Conservation (phyloP, 106 monocot species). For the Allium fistulosum region DNA sequence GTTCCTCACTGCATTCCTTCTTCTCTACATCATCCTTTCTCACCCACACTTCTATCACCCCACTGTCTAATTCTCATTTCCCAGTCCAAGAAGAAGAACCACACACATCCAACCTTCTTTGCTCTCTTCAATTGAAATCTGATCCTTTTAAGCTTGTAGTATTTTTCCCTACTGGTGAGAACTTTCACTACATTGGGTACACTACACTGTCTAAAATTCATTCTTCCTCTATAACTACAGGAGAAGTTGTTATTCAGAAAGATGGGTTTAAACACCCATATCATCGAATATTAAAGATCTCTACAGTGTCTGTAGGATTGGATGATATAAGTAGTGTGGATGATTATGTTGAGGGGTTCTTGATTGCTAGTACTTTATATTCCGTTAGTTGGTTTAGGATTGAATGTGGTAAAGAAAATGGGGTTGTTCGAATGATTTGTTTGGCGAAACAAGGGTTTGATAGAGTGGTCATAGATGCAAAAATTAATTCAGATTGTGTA, state of each 20-base stretch:
- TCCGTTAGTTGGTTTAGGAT: conserved; percentile 78
- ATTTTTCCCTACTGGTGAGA: conserved; percentile 66
- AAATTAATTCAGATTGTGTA: conserved; percentile 52
- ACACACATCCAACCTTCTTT: conserved; percentile 17
- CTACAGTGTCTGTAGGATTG: conserved; percentile 2
- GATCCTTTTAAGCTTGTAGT: conserved; percentile 16
- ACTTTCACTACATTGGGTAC: conserved; percentile 37
- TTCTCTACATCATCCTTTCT: conserved; percentile 1
- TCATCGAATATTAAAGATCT: conserved; percentile 46
- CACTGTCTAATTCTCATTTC: conserved; percentile 4
- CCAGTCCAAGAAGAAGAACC: neutral
- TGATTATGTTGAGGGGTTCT: conserved; percentile 28
- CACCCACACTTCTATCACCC: conserved; percentile 1
- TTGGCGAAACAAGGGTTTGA: conserved; percentile 49
- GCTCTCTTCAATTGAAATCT: conserved; percentile 19
- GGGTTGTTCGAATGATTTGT: conserved; percentile 24
- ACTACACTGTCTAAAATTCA: conserved; percentile 15
- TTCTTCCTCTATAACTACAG: neutral
- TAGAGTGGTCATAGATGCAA: conserved; percentile 45
- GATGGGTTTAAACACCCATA: conserved; percentile 36
- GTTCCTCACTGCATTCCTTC: conserved; percentile 9
- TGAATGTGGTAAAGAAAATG: conserved; percentile 13
- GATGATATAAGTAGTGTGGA: neutral
- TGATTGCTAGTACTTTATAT: conserved; percentile 59
- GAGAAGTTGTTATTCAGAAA: conserved; percentile 19